These are phyloP conservation scores for Phytophthora multivora DNA, from an alignment of 352 stramenopile genomes.

Conservation along the genomic window DNA sequence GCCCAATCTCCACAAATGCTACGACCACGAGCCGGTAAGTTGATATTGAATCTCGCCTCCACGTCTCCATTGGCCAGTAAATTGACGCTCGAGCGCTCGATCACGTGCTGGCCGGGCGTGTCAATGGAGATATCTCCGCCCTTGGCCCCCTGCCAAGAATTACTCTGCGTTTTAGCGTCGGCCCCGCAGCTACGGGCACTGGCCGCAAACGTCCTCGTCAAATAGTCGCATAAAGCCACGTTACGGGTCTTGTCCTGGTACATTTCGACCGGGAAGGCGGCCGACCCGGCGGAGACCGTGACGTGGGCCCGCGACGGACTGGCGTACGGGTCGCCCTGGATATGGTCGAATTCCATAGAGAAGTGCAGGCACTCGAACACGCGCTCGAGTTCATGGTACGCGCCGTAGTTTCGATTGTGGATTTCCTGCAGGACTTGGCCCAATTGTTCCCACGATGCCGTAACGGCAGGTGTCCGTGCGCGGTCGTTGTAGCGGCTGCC, in stretches of 20 bases:
- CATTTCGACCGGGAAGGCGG: slow-evolving; percentile 84
- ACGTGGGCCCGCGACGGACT: slow-evolving; percentile 94
- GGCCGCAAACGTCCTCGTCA: slow-evolving; percentile 86
- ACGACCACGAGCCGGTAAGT: slow-evolving; percentile 92
- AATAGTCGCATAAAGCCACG: slow-evolving; percentile 90
- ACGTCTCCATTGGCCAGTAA: slow-evolving; percentile 83
- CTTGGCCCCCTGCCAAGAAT: slow-evolving; percentile 88
- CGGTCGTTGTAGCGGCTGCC: slow-evolving; percentile 14
- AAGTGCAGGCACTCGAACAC: slow-evolving; percentile 68
- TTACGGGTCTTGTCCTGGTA: slow-evolving; percentile 80
- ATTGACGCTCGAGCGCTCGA: slow-evolving; percentile 92
- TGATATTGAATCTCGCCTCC: slow-evolving; percentile 95
- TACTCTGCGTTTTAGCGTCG: slow-evolving; percentile 67
- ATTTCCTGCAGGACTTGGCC: slow-evolving; percentile 53
- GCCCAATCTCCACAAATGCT: slow-evolving; percentile 94
- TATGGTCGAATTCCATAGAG: slow-evolving; percentile 90
- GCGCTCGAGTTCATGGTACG: slow-evolving; percentile 82
- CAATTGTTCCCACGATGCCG: slow-evolving; percentile 56
- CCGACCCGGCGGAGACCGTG: slow-evolving; percentile 65
- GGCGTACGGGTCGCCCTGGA: slow-evolving; percentile 96
- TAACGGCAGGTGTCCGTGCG: slow-evolving; percentile 10
- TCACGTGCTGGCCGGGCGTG: slow-evolving; percentile 92
- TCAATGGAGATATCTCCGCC: slow-evolving; percentile 96
- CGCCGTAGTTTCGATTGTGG: slow-evolving; percentile 83
- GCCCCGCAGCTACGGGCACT: slow-evolving; percentile 57